Base-by-base conservation (phyloP, 1,139 yeast species). In the Saccharomyces hybrid region DNA sequence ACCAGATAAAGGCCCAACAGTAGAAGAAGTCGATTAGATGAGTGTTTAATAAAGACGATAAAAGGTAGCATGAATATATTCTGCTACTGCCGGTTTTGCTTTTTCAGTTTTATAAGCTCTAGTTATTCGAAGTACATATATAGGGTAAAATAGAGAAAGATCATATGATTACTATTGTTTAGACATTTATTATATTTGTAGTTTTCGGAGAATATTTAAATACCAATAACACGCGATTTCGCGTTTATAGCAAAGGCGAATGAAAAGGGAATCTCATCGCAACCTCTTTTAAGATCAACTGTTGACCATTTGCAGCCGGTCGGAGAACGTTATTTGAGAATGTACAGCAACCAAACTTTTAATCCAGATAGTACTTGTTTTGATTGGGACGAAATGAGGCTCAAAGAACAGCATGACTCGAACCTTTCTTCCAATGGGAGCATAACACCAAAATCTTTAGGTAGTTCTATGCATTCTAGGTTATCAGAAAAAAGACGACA, bases 21-120 rank as follows among this genome's bases (percentile, higher is more conserved):
- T 83, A 55, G 88, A 83, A 72, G 88, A 83, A 73, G 88, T 83
- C 65, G 88, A 83, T 70, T 83, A 75, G 71, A 52, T 46, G 14
- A 8, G 21, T 4, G 19, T 6, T 34, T 7, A 9, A 34, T n/a
- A 16, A 11, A 38, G 8, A 12, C 21, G 24, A 16, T 38, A 12
- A 16, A 5, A 14, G 9, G 3, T 12, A 38, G n/a, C 44, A 9
- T 19, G n/a, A 48, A 29, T 14, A 11, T 29, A 27, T 47, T 47
- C 8, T 26, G 19, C 31, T 29, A 8, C 31, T 24, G 27, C 6
- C 34, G 31, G 29, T 4, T 16, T 38, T 8, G 26, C 19, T 19
- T 16, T 8, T 38, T 8, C 24, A 7, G 8, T 12, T 12, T 16
- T 12, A 19, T 9, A 38, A 2, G 9, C 31, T 8, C 31, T 28